A percentile compares a stretch with the other conserved stretches of the same genome.
phyloP scores from a whole-genome alignment of 495 filamentous ascomycete species.

The Penicillium cataractarum region DNA sequence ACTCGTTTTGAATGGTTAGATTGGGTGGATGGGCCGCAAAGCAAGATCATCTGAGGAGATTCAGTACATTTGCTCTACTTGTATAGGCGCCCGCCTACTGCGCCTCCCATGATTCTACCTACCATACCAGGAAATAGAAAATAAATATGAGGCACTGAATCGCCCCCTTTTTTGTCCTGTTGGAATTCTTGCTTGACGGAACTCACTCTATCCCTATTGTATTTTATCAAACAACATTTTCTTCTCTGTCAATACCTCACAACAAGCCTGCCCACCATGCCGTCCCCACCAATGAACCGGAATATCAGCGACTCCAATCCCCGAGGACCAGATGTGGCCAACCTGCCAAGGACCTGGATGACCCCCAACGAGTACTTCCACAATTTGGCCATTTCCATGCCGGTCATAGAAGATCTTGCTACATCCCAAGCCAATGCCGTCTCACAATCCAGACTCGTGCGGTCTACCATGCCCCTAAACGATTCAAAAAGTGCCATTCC shows the following conservation, averaged over 20 bases:
- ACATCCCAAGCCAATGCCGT: not conserved
- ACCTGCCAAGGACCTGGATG: not conserved
- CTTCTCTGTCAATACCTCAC: not conserved
- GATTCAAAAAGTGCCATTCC: not conserved
- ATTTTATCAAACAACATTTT: not conserved
- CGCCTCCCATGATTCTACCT: not conserved
- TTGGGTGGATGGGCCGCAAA: not conserved
- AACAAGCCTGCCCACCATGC: not conserved
- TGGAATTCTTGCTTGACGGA: not conserved
- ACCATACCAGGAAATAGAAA: too few relatives aligned
- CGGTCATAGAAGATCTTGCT: not conserved
- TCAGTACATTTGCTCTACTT: not conserved
- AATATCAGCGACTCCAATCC: not conserved
- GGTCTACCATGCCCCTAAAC: not conserved
- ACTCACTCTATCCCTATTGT: not conserved
- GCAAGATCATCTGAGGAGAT: not conserved
- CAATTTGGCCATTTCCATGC: not conserved
- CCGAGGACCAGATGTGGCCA: not conserved
- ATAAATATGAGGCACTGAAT: too few relatives aligned
- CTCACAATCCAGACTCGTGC: not conserved
- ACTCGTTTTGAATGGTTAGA: not conserved
- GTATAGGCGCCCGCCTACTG: not conserved
- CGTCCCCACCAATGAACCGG: not conserved
- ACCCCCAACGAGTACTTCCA: not conserved
- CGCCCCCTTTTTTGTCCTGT: not conserved